Conservation (phyloP, 2,329 filamentous ascomycete genomes). For the Diaporthe australafricana region DNA sequence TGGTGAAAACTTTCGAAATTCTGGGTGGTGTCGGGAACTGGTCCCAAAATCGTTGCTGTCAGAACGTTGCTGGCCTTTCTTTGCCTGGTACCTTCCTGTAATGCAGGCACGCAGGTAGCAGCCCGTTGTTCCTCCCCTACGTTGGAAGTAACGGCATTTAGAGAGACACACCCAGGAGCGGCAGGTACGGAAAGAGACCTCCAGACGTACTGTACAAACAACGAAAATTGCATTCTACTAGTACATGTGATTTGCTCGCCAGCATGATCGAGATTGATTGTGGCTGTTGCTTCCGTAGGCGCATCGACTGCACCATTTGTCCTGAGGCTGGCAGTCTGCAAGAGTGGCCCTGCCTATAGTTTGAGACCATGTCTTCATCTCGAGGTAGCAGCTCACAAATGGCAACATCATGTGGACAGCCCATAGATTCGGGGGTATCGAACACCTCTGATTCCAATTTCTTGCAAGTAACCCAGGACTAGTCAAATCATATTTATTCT, state of each 20-base stretch:
- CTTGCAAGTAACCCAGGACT: constrained; percentile 17
- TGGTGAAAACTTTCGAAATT: not conserved
- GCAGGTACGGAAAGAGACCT: not conserved
- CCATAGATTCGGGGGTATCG: constrained; percentile 14
- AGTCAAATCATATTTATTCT: constrained; percentile 30
- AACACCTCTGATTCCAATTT: constrained; percentile 33
- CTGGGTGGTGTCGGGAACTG: not conserved
- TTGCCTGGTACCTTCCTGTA: not conserved
- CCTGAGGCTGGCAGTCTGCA: not conserved
- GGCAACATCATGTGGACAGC: not conserved
- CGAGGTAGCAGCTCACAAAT: too few species aligned
- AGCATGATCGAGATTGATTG: not conserved
- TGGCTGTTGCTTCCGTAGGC: not conserved
- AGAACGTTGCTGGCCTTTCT: not conserved
- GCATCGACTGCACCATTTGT: not conserved
- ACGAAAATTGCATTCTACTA: not conserved
- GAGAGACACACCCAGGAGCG: not conserved
- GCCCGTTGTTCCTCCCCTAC: not conserved
- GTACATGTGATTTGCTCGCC: not conserved
- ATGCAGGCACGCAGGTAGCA: not conserved
- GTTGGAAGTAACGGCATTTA: not conserved
- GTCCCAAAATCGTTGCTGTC: not conserved
- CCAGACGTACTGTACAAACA: not conserved
- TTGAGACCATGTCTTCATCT: not conserved
- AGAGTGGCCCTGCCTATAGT: not conserved